A percentile compares a stretch with the other conserved stretches of the same genome.
phyloP scores from a whole-genome alignment of 495 filamentous ascomycete genomes.

The Talaromyces ruber region DNA sequence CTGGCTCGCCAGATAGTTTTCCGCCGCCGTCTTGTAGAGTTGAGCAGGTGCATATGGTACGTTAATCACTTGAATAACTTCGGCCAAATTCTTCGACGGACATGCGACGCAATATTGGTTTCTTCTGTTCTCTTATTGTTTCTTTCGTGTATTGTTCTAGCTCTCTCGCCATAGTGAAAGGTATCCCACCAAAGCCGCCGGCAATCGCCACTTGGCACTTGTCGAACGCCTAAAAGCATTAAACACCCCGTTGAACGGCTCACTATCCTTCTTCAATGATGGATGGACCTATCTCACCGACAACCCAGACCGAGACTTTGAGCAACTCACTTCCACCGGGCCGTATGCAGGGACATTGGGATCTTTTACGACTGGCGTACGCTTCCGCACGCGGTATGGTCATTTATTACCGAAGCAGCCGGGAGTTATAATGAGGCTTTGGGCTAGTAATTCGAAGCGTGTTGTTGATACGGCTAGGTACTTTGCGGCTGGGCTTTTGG shows the following conservation, averaged over 20 bases:
- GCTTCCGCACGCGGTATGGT: constrained; percentile 44
- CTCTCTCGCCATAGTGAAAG: constrained; percentile 52
- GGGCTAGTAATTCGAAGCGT: constrained; percentile 47
- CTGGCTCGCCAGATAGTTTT: constrained; percentile 27
- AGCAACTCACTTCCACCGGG: constrained; percentile 49
- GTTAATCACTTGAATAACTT: constrained; percentile 1
- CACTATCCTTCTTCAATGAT: constrained; percentile 43
- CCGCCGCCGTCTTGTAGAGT: constrained; percentile 39
- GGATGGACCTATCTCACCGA: constrained; percentile 46
- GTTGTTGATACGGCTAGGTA: constrained; percentile 51
- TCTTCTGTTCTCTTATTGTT: neutral
- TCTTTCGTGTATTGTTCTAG: constrained; percentile 19
- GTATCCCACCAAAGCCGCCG: constrained; percentile 47
- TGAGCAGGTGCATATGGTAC: constrained; percentile 53
- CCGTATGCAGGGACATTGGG: constrained; percentile 47
- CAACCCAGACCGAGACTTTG: constrained; percentile 30
- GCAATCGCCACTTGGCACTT: constrained; percentile 43
- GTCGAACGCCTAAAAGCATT: constrained; percentile 33
- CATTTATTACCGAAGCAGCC: constrained; percentile 25
- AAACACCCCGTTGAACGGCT: constrained; percentile 33
- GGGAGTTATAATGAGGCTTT: constrained; percentile 24
- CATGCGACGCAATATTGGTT: neutral
- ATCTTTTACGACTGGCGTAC: constrained; percentile 49
- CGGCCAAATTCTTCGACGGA: neutral
- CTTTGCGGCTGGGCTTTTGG: constrained; percentile 50